Evolutionary conservation across 169 alveolate genomes (phyloP).

Genomic region (Eimeria acervulina): DNA sequence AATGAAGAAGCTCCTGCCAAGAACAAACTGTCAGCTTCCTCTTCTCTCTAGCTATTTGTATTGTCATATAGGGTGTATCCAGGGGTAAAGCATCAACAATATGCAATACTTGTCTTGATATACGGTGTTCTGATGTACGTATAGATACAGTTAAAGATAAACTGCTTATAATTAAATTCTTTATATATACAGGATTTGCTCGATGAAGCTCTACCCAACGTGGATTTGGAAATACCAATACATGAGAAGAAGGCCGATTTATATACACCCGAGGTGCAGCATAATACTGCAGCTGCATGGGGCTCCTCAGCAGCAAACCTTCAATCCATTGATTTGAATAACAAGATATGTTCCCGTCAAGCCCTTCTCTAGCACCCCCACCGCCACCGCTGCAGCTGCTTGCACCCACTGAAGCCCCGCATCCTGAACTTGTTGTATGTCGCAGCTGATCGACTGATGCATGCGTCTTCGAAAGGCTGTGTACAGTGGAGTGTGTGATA

Average conservation of each 20-base stretch:
- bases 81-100: slow-evolving; percentile 94
- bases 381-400: too few relatives aligned
- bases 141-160: slow-evolving; percentile 92
- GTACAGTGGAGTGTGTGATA: neutral
- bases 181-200: slow-evolving; percentile 90
- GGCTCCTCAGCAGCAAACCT: slow-evolving; percentile 36
- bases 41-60: slow-evolving; percentile 91
- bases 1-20: slow-evolving; percentile 92
- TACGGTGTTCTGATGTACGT: slow-evolving; percentile 93
- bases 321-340: too few relatives aligned
- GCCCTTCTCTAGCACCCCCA: neutral
- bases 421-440: neutral
- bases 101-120: slow-evolving; percentile 92
- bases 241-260: slow-evolving; percentile 85
- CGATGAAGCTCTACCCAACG: slow-evolving; percentile 90
- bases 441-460: neutral
- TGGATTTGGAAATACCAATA: slow-evolving; percentile 89
- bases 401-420: neutral
- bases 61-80: slow-evolving; percentile 95
- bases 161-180: slow-evolving; percentile 90
- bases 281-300: slow-evolving; percentile 85
- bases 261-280: slow-evolving; percentile 84
- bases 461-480: slow-evolving; percentile 6
- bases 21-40: slow-evolving; percentile 89
- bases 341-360: neutral